These are phyloP conservation scores for Brachypodium distachyon DNA, from an alignment of 202 grass and related monocot species.

Conservation along the genomic window DNA sequence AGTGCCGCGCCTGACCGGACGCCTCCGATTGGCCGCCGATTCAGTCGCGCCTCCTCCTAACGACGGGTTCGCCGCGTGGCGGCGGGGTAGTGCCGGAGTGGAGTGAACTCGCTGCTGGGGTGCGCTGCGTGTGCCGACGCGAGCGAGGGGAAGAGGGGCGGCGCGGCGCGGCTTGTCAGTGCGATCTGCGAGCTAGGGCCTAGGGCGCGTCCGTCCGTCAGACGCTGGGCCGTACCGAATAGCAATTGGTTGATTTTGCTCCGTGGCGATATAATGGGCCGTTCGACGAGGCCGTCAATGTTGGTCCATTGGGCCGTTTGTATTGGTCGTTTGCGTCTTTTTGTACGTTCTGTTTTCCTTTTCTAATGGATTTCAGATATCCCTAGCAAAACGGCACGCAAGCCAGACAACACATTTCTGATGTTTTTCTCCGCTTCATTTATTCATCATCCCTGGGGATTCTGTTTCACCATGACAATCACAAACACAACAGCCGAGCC, in stretches of 20 bases:
- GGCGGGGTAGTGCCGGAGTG: not conserved
- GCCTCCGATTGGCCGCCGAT: not conserved
- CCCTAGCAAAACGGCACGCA: not conserved
- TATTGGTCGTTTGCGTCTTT: not conserved
- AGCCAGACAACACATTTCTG: not conserved
- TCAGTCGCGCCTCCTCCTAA: not conserved
- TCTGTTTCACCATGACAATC: not conserved
- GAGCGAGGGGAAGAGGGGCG: not conserved
- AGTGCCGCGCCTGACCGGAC: not conserved
- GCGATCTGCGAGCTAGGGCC: not conserved
- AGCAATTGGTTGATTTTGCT: not conserved
- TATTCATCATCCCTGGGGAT: slow-evolving; percentile 19
- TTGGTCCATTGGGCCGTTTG: no score
- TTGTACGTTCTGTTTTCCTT: not conserved
- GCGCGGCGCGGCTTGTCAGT: not conserved
- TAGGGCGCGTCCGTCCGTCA: not conserved
- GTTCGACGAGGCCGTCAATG: no score
- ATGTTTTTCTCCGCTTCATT: not conserved
- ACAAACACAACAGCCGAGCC: not conserved
- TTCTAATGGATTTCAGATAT: not conserved
- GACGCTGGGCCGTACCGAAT: not conserved
- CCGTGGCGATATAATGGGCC: not conserved
- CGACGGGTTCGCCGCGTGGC: not conserved
- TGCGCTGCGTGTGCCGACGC: not conserved
- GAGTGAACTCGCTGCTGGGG: no score